Evolutionary conservation across 2,329 filamentous ascomycete species (phyloP).

Genomic region (Botrytis paeoniae): DNA sequence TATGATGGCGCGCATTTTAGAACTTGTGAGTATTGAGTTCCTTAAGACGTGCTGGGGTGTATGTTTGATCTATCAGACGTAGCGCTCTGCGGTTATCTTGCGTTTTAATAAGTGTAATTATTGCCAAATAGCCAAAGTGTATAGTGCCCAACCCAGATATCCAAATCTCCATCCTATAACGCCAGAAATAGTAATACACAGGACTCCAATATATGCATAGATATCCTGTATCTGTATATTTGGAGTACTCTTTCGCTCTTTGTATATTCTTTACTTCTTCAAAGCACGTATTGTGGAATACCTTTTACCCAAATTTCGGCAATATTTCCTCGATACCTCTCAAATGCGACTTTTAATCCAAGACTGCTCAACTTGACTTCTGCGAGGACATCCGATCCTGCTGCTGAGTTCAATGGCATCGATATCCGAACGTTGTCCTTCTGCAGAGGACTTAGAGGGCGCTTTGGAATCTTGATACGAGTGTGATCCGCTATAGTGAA

Average conservation of each 20-base stretch:
- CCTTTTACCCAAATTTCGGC: constrained; percentile 13
- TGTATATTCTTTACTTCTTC: not conserved
- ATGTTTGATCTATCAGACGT: not conserved
- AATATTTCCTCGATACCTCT: constrained; percentile 7
- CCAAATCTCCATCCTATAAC: not conserved
- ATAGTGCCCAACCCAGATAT: not conserved
- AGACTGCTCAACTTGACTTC: constrained; percentile 15
- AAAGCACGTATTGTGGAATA: not conserved
- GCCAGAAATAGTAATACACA: not conserved
- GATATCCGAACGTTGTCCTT: constrained; percentile 6
- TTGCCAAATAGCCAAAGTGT: not conserved
- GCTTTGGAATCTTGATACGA: constrained; percentile 3
- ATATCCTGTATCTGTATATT: not conserved
- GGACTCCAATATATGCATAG: not conserved
- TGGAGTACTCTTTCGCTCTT: not conserved
- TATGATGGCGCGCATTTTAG: too few relatives aligned
- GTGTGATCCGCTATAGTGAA: not conserved
- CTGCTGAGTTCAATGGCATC: constrained; percentile 3
- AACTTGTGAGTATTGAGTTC: not conserved
- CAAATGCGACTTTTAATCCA: constrained; percentile 8
- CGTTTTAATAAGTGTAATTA: not conserved
- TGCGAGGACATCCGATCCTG: not conserved
- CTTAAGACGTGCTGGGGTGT: not conserved
- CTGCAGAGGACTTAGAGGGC: not conserved
- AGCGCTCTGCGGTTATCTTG: not conserved